A percentile compares a stretch with the other conserved stretches of the same genome.
These are phyloP conservation scores for Globisporangium cylindrosporum DNA, from an alignment of 352 stramenopile species.

Conservation along the genomic window DNA sequence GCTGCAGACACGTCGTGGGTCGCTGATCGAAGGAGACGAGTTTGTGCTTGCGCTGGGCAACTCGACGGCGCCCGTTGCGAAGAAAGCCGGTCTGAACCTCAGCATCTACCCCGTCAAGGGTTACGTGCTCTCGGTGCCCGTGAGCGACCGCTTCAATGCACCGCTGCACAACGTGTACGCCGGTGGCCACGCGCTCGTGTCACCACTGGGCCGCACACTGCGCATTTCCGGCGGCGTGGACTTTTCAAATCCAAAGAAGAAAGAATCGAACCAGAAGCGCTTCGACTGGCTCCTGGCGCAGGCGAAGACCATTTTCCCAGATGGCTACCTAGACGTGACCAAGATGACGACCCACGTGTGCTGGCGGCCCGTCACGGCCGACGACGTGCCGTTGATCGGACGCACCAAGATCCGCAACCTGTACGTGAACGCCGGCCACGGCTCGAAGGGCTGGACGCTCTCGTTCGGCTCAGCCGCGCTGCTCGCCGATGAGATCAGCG, in stretches of 20 bases:
- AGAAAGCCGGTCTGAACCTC: slow-evolving; percentile 67
- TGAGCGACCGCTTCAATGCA: slow-evolving; percentile 56
- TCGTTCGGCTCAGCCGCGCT: slow-evolving; percentile 77
- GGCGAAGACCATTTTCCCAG: slow-evolving; percentile 75
- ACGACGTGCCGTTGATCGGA: slow-evolving; percentile 81
- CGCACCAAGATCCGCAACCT: slow-evolving; percentile 79
- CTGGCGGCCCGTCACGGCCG: slow-evolving; percentile 77
- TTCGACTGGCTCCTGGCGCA: slow-evolving; percentile 79
- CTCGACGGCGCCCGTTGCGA: slow-evolving; percentile 61
- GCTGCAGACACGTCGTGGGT: slow-evolving; percentile 73
- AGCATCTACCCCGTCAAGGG: slow-evolving; percentile 85
- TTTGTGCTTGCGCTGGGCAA: slow-evolving; percentile 85
- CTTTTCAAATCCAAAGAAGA: slow-evolving; percentile 73
- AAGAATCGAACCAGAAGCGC: slow-evolving; percentile 49
- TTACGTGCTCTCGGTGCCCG: slow-evolving; percentile 82
- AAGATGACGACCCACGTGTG: slow-evolving; percentile 83
- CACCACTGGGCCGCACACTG: slow-evolving; percentile 63
- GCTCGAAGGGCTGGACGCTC: slow-evolving; percentile 84
- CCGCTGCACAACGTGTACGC: slow-evolving; percentile 84
- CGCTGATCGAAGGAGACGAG: slow-evolving; percentile 84
- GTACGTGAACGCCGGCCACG: slow-evolving; percentile 83
- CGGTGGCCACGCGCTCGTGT: slow-evolving; percentile 70
- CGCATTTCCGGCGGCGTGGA: slow-evolving; percentile 81
- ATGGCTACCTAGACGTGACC: slow-evolving; percentile 73
- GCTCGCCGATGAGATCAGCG: slow-evolving; percentile 80